These are phyloP conservation scores for Juglanconis juglandina DNA, from an alignment of 2,329 filamentous ascomycete genomes.

Conservation along the genomic window DNA sequence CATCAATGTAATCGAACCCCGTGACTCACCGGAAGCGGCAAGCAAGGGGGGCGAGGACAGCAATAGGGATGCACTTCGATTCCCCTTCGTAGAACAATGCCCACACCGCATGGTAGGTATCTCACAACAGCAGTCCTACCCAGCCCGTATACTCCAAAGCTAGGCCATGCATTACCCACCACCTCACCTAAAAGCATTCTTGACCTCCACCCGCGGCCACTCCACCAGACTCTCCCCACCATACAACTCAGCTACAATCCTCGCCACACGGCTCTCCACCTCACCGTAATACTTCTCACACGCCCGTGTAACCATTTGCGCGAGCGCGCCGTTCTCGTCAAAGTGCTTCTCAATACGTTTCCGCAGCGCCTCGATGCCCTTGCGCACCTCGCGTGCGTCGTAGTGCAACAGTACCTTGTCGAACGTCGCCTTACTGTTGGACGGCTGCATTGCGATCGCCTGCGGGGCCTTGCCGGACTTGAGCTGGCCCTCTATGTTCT, in stretches of 20 bases:
- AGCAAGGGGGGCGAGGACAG: background rate
- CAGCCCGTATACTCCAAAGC: background rate
- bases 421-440: constrained; percentile 76
- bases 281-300: constrained; percentile 62
- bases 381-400: constrained; percentile 80
- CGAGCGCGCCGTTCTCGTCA: constrained; percentile 66
- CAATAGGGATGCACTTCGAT: background rate
- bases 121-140: background rate
- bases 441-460: constrained; percentile 73
- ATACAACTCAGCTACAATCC: constrained; percentile 60
- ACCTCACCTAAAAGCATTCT: constrained; percentile 47
- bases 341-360: constrained; percentile 98
- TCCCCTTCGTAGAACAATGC: background rate
- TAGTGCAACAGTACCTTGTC: constrained; percentile 81
- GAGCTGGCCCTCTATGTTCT: constrained; percentile 76
- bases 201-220: constrained; percentile 63
- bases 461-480: constrained; percentile 56
- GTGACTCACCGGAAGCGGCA: no score
- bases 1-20: no score
- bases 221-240: constrained; percentile 63
- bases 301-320: constrained; percentile 55
- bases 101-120: constrained; percentile 1
- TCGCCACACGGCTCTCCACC: constrained; percentile 58
- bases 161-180: background rate
- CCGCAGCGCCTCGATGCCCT: constrained; percentile 83